Percentiles rank a stretch among this genome's conserved stretches.
These are phyloP conservation scores for Pythium dissimile DNA, from an alignment of 352 stramenopile genomes.

Conservation along the genomic window DNA sequence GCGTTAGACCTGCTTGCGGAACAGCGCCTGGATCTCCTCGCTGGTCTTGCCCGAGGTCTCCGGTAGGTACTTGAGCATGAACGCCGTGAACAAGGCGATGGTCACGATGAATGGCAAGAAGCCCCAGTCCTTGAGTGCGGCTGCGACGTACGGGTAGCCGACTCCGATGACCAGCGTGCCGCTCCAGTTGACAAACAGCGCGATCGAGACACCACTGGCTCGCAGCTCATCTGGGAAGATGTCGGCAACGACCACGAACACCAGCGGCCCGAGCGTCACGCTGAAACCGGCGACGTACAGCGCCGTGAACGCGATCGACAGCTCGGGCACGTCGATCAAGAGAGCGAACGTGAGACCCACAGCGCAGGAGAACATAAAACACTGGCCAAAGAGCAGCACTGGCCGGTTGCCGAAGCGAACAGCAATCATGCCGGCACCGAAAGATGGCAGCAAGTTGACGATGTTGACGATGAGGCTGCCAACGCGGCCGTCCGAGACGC, in stretches of 20 bases:
- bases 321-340: slow-evolving; percentile 15
- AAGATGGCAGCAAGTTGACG: slow-evolving; percentile 50
- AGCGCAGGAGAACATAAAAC: slow-evolving; percentile 44
- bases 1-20: too few relatives aligned
- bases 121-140: slow-evolving; percentile 31
- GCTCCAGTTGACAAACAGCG: slow-evolving; percentile 49
- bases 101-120: slow-evolving; percentile 53
- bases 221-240: slow-evolving; percentile 60
- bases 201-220: slow-evolving; percentile 37
- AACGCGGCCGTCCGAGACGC: slow-evolving; percentile 48
- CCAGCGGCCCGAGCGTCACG: slow-evolving; percentile 48
- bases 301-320: slow-evolving; percentile 49
- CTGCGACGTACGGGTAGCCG: slow-evolving; percentile 53
- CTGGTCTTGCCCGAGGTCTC: slow-evolving; percentile 59
- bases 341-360: slow-evolving; percentile 45
- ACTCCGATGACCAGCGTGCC: slow-evolving; percentile 58
- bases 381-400: slow-evolving; percentile 42
- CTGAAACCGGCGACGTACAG: slow-evolving; percentile 44
- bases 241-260: slow-evolving; percentile 45
- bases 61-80: slow-evolving; percentile 42
- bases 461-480: slow-evolving; percentile 53
- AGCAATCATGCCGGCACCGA: slow-evolving; percentile 35
- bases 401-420: slow-evolving; percentile 43
- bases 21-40: slow-evolving; percentile 55
- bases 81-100: slow-evolving; percentile 38